Evolutionary conservation across 2,329 filamentous ascomycete species (phyloP), one percentile per base, ranked within the genome.

Genomic region (Leptographium radiaticola): DNA sequence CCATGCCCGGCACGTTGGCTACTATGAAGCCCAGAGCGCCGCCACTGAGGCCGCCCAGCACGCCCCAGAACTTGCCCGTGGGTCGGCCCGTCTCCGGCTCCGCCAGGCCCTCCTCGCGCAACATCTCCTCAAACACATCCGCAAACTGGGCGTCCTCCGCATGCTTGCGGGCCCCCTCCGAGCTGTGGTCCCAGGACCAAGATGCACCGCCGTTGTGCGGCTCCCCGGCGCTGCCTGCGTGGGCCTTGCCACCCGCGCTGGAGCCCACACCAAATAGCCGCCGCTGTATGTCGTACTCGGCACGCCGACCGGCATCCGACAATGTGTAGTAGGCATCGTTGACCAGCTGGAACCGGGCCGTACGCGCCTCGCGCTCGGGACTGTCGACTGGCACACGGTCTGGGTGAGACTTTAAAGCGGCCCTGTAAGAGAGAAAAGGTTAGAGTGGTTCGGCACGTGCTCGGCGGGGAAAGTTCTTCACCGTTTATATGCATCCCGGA

Each of bases 401-500:
- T 2, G 91, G 91, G 67, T 97, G 91, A 59, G 87, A 89, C 70
- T 93, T 95, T 47, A 97, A 75, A 6, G 91, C 91, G 62, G 87
- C 87, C 65, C 86, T 89, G 64, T 2, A n/a, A 31, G 40, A 11
- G n/a, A 36, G 52, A 25, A 43, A 46, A 47, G 39, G 38, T 52
- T 36, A 54, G 49, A 50, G n/a, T 18, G 11, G 46, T 34, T 36
- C n/a, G n/a, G 18, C 40, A 2, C 40, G 40, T 42, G 4, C n/a
- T 4, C 40, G 7, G 16, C 5, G 16, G 40, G 13, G 11, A 18
- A 25, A 25, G 25, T 3, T 25, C 50, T 66, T 52, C 64, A 87
- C 85, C 86, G 85, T 68, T 98, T 98, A 75, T 97, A 98, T 51
- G 90, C 93, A 75, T 88, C 86, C 62, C 91, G 86, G 65, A 98